These are phyloP conservation scores for Diaporthe velutina DNA, from an alignment of 2,329 filamentous ascomycete species.

Conservation along the genomic window DNA sequence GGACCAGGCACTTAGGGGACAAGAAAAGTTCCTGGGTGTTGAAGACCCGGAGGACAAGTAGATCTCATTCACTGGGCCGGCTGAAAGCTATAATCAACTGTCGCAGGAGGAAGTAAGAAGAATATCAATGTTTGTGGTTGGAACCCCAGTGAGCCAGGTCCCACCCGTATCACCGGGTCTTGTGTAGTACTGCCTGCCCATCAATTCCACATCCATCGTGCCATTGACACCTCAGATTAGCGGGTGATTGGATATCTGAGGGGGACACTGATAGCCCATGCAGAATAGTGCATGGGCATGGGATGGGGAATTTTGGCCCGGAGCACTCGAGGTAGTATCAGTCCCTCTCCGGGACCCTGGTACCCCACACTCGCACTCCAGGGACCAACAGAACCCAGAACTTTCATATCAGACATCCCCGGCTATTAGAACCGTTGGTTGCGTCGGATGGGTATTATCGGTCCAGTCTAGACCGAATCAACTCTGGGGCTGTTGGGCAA, in stretches of 20 bases:
- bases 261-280: conserved; percentile 23
- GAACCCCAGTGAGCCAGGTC: conserved; percentile 14
- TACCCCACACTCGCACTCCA: conserved; percentile 29
- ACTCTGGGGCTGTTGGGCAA: neutral
- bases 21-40: neutral
- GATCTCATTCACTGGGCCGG: too few species aligned
- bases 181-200: conserved; percentile 7
- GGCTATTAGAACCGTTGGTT: neutral
- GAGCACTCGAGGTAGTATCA: conserved; percentile 13
- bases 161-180: conserved; percentile 28
- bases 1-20: neutral
- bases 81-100: neutral
- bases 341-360: neutral
- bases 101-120: neutral
- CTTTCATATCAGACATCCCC: neutral
- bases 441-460: neutral
- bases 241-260: conserved; percentile 22
- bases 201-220: conserved; percentile 10
- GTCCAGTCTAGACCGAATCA: neutral
- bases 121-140: conserved; percentile 13
- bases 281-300: conserved; percentile 17
- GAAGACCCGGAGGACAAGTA: too few species aligned
- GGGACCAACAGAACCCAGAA: neutral
- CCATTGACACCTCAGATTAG: conserved; percentile 9
- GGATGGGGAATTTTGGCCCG: neutral